Evolutionary conservation across 257 asterid species (phyloP).

Genomic region (Gardenia jasminoides): DNA sequence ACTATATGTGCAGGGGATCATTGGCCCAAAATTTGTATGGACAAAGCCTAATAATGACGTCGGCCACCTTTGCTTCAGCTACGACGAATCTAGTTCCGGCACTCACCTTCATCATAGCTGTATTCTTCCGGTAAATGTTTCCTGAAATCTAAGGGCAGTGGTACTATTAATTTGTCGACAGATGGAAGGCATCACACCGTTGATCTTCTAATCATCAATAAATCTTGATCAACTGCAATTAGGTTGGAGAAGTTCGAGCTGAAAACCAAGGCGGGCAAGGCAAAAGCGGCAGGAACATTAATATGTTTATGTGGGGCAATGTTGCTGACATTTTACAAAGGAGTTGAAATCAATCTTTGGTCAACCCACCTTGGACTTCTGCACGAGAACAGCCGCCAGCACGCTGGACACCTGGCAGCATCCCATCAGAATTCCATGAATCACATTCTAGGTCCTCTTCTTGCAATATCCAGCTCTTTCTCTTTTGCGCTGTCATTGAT

Average conservation of each 20-base stretch:
- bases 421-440: constrained; percentile 18
- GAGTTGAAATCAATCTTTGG: constrained; percentile 38
- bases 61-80: constrained; percentile 52
- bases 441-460: constrained; percentile 44
- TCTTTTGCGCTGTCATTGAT: constrained; percentile 42
- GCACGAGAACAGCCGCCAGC: background rate
- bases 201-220: background rate
- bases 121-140: constrained; percentile 36
- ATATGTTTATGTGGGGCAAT: constrained; percentile 70
- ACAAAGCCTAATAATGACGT: constrained; percentile 45
- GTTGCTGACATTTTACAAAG: constrained; percentile 66
- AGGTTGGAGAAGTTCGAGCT: constrained; percentile 64
- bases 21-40: constrained; percentile 50
- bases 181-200: background rate
- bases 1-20: constrained; percentile 38
- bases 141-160: too few relatives aligned
- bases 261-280: constrained; percentile 50
- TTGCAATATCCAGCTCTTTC: constrained; percentile 43
- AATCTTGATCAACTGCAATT: background rate
- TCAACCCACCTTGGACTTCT: constrained; percentile 34
- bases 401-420: constrained; percentile 34
- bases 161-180: background rate
- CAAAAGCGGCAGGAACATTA: constrained; percentile 58
- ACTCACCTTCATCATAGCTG: constrained; percentile 43
- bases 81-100: constrained; percentile 48